Base-by-base conservation (phyloP, 345 rosid species). In the Hevea brasiliensis region DNA sequence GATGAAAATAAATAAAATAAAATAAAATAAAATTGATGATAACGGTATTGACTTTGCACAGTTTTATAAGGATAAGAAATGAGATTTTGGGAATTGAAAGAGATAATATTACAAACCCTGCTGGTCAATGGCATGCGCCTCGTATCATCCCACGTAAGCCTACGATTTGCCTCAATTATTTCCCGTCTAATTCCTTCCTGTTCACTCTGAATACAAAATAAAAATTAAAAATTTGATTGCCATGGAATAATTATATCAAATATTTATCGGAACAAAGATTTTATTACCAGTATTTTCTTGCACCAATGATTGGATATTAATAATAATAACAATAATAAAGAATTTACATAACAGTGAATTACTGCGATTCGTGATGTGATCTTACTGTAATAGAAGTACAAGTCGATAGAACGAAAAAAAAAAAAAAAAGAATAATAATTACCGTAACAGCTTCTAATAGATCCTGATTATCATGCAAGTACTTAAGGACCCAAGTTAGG, bases 141-240 rank as follows among this genome's bases (percentile, higher is more conserved):
- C 0, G 97, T 90, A 76, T 94, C 98, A 27, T 86, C 97, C 98
- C 98, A 94, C 70, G 89, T 87, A 67, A 94, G 89, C 62, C 84
- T 63, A 24, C 95, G 84, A 72, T 78, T 84, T 71, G 70, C 86
- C 77, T 86, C 85, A 18, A 64, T 73, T 72, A 88, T 67, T 83
- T 86, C 81, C 23, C 67, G 55, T 76, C 81, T 80, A 78, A 92
- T 85, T 26, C 75, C 74, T 73, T 80, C 85, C 74, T 94, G 98
- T 65, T 94, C 98, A 73, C 75, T 83, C 98, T 94, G 74, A 62
- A 69, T 32, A 32, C 4, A 61, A 3, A 14, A 59, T 12, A 15
- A 70, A 67, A 7, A 45, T n/a, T n/a, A n/a, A n/a, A n/a, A n/a
- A n/a, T n/a, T n/a, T n/a, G n/a, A n/a, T n/a, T n/a, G n/a, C n/a